phyloP scores from a whole-genome alignment of 2,329 filamentous ascomycete species.

The Xylariaceae sp. region DNA sequence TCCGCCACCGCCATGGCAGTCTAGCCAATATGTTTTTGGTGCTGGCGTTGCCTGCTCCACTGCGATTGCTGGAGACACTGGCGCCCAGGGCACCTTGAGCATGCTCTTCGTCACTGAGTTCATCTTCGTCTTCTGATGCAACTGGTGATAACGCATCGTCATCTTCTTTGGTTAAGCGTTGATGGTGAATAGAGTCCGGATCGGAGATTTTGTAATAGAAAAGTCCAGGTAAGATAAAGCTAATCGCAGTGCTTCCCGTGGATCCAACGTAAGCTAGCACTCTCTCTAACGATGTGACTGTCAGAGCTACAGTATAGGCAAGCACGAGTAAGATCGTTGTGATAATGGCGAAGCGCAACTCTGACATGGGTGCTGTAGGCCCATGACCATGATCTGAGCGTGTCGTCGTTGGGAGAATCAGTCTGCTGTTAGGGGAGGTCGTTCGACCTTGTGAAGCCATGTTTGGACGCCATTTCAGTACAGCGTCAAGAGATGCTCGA shows the following conservation, averaged over 20 bases:
- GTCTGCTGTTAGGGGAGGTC: slow-evolving; percentile 39
- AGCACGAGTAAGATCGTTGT: slow-evolving; percentile 80
- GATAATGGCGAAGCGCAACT: slow-evolving; percentile 81
- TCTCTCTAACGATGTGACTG: slow-evolving; percentile 80
- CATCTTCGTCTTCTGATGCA: slow-evolving; percentile 37
- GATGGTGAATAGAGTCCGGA: slow-evolving; percentile 80
- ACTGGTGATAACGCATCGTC: slow-evolving; percentile 66
- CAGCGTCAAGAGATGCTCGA: slow-evolving; percentile 87
- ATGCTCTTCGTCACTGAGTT: slow-evolving; percentile 15
- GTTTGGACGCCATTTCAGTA: slow-evolving; percentile 83
- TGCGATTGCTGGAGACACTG: slow-evolving; percentile 43
- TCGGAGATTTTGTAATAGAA: slow-evolving; percentile 99
- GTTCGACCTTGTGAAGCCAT: slow-evolving; percentile 37
- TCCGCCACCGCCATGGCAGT: slow-evolving; percentile 47
- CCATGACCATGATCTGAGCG: slow-evolving; percentile 50
- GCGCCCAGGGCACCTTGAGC: slow-evolving; percentile 39
- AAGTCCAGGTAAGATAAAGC: slow-evolving; percentile 89
- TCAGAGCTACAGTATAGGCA: slow-evolving; percentile 84
- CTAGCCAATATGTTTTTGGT: slow-evolving; percentile 32
- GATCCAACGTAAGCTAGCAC: slow-evolving; percentile 93
- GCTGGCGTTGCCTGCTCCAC: slow-evolving; percentile 36
- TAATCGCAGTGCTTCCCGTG: slow-evolving; percentile 91
- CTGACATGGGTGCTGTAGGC: slow-evolving; percentile 64
- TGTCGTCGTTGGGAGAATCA: slow-evolving; percentile 38
- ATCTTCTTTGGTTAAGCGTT: slow-evolving; percentile 82